These are phyloP conservation scores for Emergomyces pasteurianus DNA, from an alignment of 2,329 filamentous ascomycete genomes.

Conservation along the genomic window DNA sequence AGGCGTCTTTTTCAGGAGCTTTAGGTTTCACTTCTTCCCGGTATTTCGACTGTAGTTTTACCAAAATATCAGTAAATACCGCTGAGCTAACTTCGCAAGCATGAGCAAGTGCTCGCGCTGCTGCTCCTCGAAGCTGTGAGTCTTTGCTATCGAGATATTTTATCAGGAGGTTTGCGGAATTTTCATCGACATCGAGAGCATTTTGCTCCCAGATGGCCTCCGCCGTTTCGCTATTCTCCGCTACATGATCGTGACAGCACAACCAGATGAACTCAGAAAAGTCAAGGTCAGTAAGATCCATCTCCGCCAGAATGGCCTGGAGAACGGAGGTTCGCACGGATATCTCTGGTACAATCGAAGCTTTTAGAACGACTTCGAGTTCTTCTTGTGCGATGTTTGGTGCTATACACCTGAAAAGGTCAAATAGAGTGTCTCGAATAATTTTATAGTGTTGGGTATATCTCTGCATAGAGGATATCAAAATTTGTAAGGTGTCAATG, in stretches of 20 bases:
- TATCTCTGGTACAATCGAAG: slow-evolving; percentile 64
- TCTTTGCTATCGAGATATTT: slow-evolving; percentile 73
- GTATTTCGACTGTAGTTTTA: slow-evolving; percentile 59
- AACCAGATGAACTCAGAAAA: slow-evolving; percentile 91
- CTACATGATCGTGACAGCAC: slow-evolving; percentile 77
- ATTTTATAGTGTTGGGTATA: slow-evolving; percentile 92
- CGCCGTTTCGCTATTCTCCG: slow-evolving; percentile 74
- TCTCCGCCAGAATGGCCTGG: slow-evolving; percentile 79
- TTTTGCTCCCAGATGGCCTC: slow-evolving; percentile 93
- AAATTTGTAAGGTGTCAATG: slow-evolving; percentile 54
- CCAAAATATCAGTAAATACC: slow-evolving; percentile 51
- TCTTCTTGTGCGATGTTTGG: slow-evolving; percentile 66
- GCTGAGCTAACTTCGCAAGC: slow-evolving; percentile 50
- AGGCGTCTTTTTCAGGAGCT: slow-evolving; percentile 75
- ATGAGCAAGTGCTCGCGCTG: slow-evolving; percentile 69
- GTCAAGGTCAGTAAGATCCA: slow-evolving; percentile 77
- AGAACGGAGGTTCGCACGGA: slow-evolving; percentile 74
- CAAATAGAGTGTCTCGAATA: slow-evolving; percentile 81
- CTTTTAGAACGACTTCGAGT: slow-evolving; percentile 62
- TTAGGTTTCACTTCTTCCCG: slow-evolving; percentile 68
- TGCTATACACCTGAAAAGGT: slow-evolving; percentile 73
- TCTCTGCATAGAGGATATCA: slow-evolving; percentile 73
- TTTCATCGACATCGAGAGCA: slow-evolving; percentile 55
- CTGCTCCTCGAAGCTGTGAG: slow-evolving; percentile 67
- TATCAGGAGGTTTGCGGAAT: slow-evolving; percentile 56